Percentiles rank a stretch among this genome's conserved stretches.
phyloP scores from a whole-genome alignment of 371 early-diverging fungal species.

The Funneliformis caledonium region DNA sequence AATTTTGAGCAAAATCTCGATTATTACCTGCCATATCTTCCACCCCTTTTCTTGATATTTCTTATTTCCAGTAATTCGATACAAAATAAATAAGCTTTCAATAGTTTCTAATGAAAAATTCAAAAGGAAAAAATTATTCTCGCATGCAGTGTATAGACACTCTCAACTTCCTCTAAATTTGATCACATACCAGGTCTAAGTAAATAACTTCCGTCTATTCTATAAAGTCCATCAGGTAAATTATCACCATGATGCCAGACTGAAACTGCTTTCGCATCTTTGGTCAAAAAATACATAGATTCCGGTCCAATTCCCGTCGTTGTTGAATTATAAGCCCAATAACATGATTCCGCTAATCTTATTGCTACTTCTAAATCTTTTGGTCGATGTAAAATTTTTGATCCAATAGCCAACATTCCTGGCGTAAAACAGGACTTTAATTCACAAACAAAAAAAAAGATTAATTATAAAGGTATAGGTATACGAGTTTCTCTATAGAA shows the following conservation, averaged over 20 bases:
- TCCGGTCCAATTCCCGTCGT: conserved; percentile 40
- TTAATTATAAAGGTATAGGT: not conserved
- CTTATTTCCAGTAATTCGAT: conserved; percentile 73
- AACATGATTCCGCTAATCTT: conserved; percentile 39
- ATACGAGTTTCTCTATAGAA: not conserved
- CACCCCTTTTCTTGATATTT: conserved; percentile 61
- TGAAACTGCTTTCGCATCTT: conserved; percentile 43
- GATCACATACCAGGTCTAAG: conserved; percentile 27
- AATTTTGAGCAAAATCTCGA: not conserved
- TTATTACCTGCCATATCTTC: conserved; percentile 29
- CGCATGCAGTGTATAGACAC: not conserved
- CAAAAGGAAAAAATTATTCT: not conserved
- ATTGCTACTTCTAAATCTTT: conserved; percentile 18
- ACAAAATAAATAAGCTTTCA: conserved; percentile 77
- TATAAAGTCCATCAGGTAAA: not conserved
- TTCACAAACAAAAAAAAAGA: not conserved
- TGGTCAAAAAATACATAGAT: conserved; percentile 41
- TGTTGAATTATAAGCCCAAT: conserved; percentile 36
- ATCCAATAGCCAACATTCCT: conserved; percentile 24
- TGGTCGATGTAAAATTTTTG: conserved; percentile 16
- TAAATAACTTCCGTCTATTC: not conserved
- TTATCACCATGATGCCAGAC: not conserved
- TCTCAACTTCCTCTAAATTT: not conserved
- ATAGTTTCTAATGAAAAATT: conserved; percentile 62
- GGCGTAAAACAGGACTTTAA: conserved; percentile 20